Evolutionary conservation across 116 monocot species (phyloP).

Genomic region (Phalaenopsis hybrid): DNA sequence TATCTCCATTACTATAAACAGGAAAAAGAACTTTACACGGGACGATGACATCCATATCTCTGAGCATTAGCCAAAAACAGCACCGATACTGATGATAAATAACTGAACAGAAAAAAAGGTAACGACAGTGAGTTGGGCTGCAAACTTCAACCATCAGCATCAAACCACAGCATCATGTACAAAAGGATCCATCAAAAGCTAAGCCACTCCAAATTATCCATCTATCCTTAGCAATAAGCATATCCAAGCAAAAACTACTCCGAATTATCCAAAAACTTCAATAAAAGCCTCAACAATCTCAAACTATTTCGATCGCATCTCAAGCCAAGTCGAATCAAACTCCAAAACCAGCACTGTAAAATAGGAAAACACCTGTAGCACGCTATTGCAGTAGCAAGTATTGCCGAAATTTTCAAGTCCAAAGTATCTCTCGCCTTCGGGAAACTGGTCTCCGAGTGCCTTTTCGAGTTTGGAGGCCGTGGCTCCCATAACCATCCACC

Average conservation of each 20-base stretch:
- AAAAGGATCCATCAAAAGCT: background rate
- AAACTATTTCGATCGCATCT: constrained; percentile 1
- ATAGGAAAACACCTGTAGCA: constrained; percentile 55
- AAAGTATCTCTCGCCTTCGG: constrained; percentile 92
- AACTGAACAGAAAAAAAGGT: background rate
- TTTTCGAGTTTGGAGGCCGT: constrained; percentile 90
- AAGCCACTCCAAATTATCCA: background rate
- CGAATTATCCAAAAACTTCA: background rate
- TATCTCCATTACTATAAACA: background rate
- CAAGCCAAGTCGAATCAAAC: background rate
- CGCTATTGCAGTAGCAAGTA: constrained; percentile 95
- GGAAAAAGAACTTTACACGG: too few relatives aligned
- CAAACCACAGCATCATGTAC: background rate
- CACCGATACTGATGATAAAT: too few relatives aligned
- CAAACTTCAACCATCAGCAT: background rate
- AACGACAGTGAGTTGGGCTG: background rate
- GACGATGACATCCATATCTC: too few relatives aligned
- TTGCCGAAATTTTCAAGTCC: constrained; percentile 97
- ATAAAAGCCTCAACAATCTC: background rate
- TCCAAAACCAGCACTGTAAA: background rate
- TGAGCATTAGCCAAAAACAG: too few relatives aligned
- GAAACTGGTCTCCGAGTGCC: constrained; percentile 96
- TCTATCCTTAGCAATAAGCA: background rate
- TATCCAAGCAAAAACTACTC: background rate
- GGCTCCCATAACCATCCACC: constrained; percentile 76